Evolutionary conservation across 805 yeast genomes (phyloP).

Genomic region (Ascoidea tarda): DNA sequence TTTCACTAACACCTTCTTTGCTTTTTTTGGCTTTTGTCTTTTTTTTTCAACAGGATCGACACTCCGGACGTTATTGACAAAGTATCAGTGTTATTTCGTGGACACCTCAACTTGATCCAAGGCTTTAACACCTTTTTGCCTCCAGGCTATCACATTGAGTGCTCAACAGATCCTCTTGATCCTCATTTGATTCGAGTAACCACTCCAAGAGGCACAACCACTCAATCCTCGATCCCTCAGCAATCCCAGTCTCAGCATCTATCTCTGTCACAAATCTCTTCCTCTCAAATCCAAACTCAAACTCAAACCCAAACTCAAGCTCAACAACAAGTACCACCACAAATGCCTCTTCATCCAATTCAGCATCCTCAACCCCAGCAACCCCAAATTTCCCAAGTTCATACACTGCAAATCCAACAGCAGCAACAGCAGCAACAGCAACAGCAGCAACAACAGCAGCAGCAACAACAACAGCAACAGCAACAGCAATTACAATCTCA

Average conservation of each 20-base stretch:
- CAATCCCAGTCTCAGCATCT: not conserved
- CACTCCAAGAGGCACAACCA: constrained; percentile 83
- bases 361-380: not conserved
- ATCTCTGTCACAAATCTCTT: not conserved
- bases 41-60: constrained; percentile 35
- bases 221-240: constrained; percentile 2
- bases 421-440: constrained; percentile 14
- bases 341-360: not conserved
- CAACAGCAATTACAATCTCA: constrained; percentile 13
- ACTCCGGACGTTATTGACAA: constrained; percentile 98
- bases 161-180: constrained; percentile 78
- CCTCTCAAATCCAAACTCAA: too few species aligned
- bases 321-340: not conserved
- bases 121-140: constrained; percentile 97
- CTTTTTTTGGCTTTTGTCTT: constrained; percentile 18
- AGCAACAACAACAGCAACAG: constrained; percentile 9
- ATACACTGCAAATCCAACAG: constrained; percentile 17
- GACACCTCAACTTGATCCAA: constrained; percentile 87
- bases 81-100: constrained; percentile 80
- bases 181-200: constrained; percentile 89
- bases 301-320: too few species aligned
- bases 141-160: constrained; percentile 88
- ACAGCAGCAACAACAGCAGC: constrained; percentile 11
- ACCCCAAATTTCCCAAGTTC: constrained; percentile 7
- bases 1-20: constrained; percentile 6